Evolutionary conservation across 179 eudicot species (phyloP).

Genomic region (Pouteria campechiana): DNA sequence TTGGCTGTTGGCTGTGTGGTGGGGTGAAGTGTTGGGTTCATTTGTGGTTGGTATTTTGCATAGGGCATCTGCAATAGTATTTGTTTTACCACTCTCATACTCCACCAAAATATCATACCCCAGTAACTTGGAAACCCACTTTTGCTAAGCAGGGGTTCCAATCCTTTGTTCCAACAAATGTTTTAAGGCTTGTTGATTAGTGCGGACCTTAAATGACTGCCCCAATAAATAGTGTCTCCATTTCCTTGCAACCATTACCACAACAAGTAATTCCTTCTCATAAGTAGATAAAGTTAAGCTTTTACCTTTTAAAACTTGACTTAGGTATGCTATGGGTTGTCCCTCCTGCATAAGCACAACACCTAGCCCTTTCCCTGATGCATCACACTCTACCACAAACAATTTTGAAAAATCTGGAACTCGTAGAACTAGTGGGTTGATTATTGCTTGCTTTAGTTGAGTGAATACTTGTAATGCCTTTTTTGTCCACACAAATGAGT

Average conservation of each 20-base stretch:
- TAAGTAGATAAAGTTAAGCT: not conserved
- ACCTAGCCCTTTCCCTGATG: no score
- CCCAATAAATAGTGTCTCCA: slow-evolving; percentile 3
- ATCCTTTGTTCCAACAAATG: not conserved
- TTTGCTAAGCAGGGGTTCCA: not conserved
- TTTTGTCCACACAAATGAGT: no score
- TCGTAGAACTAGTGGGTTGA: no score
- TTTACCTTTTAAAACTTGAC: not conserved
- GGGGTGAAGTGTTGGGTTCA: no score
- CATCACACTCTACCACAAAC: no score
- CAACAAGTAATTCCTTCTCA: not conserved
- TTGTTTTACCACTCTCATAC: not conserved
- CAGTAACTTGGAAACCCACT: not conserved
- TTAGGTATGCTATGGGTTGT: slow-evolving; percentile 1
- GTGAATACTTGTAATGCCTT: no score
- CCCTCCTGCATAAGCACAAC: no score
- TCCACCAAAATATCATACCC: slow-evolving; percentile 1
- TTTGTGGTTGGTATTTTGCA: no score
- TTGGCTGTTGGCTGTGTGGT: no score
- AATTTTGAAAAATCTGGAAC: no score
- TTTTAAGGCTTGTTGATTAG: not conserved
- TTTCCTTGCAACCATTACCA: not conserved
- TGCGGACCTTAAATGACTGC: not conserved
- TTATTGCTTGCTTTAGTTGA: no score
- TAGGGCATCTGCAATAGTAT: slow-evolving; percentile 1